A percentile compares a stretch with the other conserved stretches of the same genome.
phyloP scores from a whole-genome alignment of 202 grass and related monocot species.

The Bolboschoenoplectus hybrid region DNA sequence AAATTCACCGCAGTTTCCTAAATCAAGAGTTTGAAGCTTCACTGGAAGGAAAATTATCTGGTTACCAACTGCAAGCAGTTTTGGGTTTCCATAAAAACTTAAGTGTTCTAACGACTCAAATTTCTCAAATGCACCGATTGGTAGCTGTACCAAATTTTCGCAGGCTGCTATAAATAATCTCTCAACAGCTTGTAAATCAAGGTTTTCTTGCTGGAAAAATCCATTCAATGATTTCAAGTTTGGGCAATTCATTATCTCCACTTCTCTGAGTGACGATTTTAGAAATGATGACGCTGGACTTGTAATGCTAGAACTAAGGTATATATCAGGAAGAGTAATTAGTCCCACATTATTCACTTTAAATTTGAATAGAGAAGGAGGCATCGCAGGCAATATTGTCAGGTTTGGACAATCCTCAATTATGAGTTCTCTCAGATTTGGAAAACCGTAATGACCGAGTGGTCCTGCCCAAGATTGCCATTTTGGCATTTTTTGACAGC shows the following conservation, averaged over 20 bases:
- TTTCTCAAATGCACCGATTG: neutral
- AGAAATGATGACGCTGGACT: neutral
- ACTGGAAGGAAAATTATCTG: neutral
- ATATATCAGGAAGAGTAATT: conserved; percentile 45
- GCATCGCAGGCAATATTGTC: conserved; percentile 39
- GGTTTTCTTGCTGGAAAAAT: neutral
- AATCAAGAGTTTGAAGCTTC: neutral
- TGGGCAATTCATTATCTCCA: neutral
- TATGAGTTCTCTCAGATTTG: conserved; percentile 38
- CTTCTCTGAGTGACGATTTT: neutral
- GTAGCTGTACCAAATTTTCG: neutral
- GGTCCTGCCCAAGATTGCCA: conserved; percentile 42
- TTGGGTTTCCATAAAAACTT: neutral
- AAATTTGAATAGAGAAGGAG: conserved; percentile 46
- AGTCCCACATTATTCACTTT: conserved; percentile 51
- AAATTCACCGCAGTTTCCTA: neutral
- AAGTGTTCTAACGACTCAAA: neutral
- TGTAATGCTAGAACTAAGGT: neutral
- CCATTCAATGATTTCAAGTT: neutral
- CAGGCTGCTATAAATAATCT: neutral
- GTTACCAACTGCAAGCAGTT: neutral
- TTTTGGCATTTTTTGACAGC: conserved; percentile 43
- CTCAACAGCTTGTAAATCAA: neutral
- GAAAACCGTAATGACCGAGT: conserved; percentile 27
- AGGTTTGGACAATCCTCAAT: conserved; percentile 48